Conservation (phyloP, 2,329 filamentous ascomycete genomes). For the Colletotrichum euphorbiae region DNA sequence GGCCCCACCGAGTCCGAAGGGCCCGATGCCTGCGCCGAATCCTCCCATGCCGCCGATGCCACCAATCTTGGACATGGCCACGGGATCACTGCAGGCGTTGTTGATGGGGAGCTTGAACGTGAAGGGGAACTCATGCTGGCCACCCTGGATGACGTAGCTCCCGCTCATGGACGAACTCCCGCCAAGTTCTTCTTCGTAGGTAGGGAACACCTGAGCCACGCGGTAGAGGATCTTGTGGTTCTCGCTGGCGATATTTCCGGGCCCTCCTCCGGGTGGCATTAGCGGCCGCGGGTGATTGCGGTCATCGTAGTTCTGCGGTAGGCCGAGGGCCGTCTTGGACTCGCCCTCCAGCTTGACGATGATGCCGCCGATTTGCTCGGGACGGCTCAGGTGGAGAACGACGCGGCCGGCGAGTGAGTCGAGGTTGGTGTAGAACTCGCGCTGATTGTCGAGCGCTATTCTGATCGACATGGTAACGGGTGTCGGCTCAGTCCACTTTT, state of each 20-base stretch:
- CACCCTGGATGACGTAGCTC: conserved; percentile 72
- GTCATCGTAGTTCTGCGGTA: conserved; percentile 58
- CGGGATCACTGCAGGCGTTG: conserved; percentile 72
- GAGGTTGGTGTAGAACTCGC: conserved; percentile 83
- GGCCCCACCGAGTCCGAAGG: conserved; percentile 64
- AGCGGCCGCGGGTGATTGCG: conserved; percentile 16
- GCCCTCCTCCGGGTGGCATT: conserved; percentile 53
- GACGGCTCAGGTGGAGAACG: conserved; percentile 67
- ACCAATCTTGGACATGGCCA: conserved; percentile 65
- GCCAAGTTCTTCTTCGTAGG: conserved; percentile 57
- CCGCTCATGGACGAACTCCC: conserved; percentile 54
- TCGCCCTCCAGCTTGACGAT: conserved; percentile 88
- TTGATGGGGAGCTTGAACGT: conserved; percentile 83
- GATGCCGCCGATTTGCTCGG: conserved; percentile 78
- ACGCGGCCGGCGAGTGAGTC: conserved; percentile 76
- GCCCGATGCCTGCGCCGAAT: conserved; percentile 55
- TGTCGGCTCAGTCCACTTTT: conserved; percentile 41
- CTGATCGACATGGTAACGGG: conserved; percentile 71
- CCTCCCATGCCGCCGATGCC: conserved; percentile 67
- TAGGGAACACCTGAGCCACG: conserved; percentile 78
- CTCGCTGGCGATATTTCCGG: conserved; percentile 62
- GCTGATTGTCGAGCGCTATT: conserved; percentile 73
- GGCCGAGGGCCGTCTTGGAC: conserved; percentile 72
- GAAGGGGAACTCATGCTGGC: conserved; percentile 82
- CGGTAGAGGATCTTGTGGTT: conserved; percentile 82